Evolutionary conservation across 768 basidiomycete species (phyloP), one percentile per base, ranked within the genome.

Genomic region (Hortiboletus flavorubellus): DNA sequence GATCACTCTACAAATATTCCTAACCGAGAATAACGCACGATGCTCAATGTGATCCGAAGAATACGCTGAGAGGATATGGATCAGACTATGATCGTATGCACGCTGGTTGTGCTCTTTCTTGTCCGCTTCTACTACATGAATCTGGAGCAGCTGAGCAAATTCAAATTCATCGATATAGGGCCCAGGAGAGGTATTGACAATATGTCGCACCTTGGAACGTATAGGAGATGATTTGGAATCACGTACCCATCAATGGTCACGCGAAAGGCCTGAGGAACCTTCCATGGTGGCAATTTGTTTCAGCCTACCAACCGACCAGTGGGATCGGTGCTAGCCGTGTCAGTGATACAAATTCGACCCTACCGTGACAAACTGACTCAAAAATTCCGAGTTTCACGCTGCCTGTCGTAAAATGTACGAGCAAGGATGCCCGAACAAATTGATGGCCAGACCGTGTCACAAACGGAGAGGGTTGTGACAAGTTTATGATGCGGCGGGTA

Each of bases 351-450:
- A 26, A 26, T 26, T 26, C 26, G 26, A 26, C 26, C 4, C 4
- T 26, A 26, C 21, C 21, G 21, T 21, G 21, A 21, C 26, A 26
- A 26, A 26, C 26, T 26, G 26, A 26, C 26, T 26, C 5, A 26
- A 4, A 4, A 4, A 4, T 26, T 26, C 34, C 31, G 48, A 35
- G 31, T 35, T 46, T 33, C 30, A 21, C 21, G 38, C 16, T 43
- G 12, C 9, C 34, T 60, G 26, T 47, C 59, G 58, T 60, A 47
- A 60, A 43, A 51, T 18, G 40, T 4, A 16, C 37, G 18, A 11
- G 4, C 18, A 9, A 38, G 26, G n/a, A 4, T 21, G 44, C 29
- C 8, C 31, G 31, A 33, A 33, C n/a, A n/a, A 30, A 16, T 38
- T 38, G 15, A n/a, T 21, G 29, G 15, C 18, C 14, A 14, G 6